Evolutionary conservation across 2,329 filamentous ascomycete genomes (phyloP).

Genomic region (Cercospora sp.): DNA sequence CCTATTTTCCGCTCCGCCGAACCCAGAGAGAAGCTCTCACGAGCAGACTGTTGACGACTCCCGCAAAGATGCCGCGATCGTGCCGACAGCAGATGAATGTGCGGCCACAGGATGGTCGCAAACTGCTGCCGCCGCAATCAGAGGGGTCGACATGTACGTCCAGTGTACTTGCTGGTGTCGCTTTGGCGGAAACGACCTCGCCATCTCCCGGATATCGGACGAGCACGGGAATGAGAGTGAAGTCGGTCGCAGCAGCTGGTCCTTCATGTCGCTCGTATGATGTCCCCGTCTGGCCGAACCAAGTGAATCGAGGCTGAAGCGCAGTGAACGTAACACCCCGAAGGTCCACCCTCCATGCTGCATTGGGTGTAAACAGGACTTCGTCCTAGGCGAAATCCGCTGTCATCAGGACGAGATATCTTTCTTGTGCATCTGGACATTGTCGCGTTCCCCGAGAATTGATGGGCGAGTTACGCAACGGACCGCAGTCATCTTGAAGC

Average conservation of each 20-base stretch:
- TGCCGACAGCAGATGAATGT: not conserved
- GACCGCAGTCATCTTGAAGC: not conserved
- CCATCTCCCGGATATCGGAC: not conserved
- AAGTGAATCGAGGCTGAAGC: not conserved
- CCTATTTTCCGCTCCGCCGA: not conserved
- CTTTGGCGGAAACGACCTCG: not conserved
- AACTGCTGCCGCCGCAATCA: not conserved
- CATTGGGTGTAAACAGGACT: not conserved
- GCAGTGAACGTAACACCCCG: not conserved
- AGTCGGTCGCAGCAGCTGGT: not conserved
- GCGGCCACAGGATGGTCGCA: not conserved
- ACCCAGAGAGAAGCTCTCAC: not conserved
- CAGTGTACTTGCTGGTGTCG: not conserved
- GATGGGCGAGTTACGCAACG: not conserved
- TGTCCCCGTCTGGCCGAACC: not conserved
- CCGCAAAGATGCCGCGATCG: not conserved
- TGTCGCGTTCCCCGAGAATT: not conserved
- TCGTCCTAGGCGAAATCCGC: not conserved
- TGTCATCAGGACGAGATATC: not conserved
- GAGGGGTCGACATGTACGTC: not conserved
- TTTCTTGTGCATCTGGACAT: not conserved
- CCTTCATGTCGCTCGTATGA: not conserved
- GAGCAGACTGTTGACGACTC: not conserved
- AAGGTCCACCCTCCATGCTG: not conserved
- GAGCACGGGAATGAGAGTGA: not conserved